Evolutionary conservation across 1,139 yeast species (phyloP).

Genomic region (Geotrichum citri-aurantii): DNA sequence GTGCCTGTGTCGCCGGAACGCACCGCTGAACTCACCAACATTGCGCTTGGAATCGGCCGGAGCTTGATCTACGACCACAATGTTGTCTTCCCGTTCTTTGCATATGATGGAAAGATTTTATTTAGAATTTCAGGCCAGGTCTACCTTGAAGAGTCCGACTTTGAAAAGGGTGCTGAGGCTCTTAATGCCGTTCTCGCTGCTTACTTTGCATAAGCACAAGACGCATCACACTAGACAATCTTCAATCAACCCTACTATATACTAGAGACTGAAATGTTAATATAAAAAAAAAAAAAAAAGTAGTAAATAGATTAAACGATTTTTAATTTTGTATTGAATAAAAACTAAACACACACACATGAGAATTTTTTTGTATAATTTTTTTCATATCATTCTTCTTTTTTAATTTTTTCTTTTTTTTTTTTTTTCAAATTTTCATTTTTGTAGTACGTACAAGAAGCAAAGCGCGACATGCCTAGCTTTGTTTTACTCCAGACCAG

Average conservation of each 20-base stretch:
- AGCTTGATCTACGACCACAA: conserved; percentile 31
- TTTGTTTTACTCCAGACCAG: too few species aligned
- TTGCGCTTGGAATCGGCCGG: conserved; percentile 21
- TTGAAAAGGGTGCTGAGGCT: conserved; percentile 41
- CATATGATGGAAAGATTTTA: conserved; percentile 42
- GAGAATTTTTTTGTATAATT: not conserved
- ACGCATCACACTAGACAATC: not conserved
- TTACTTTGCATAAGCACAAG: not conserved
- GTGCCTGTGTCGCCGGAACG: not conserved
- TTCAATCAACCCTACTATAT: too few species aligned
- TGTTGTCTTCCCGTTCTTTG: conserved; percentile 45
- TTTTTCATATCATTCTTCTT: not conserved
- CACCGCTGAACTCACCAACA: conserved; percentile 12
- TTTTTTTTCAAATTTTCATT: not conserved
- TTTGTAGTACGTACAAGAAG: not conserved
- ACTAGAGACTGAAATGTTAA: too few species aligned
- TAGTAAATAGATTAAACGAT: not conserved
- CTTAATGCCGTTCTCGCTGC: conserved; percentile 25
- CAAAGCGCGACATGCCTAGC: too few species aligned
- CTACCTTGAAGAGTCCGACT: conserved; percentile 54
- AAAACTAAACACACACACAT: not conserved
- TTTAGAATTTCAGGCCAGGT: conserved; percentile 56
- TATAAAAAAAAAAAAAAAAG: not conserved
- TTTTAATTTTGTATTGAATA: not conserved
- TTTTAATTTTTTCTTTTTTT: not conserved